Percentiles rank a stretch among this genome's conserved stretches.
Evolutionary conservation across 2,329 filamentous ascomycete genomes (phyloP).

Genomic region (Alternaria brassicae): DNA sequence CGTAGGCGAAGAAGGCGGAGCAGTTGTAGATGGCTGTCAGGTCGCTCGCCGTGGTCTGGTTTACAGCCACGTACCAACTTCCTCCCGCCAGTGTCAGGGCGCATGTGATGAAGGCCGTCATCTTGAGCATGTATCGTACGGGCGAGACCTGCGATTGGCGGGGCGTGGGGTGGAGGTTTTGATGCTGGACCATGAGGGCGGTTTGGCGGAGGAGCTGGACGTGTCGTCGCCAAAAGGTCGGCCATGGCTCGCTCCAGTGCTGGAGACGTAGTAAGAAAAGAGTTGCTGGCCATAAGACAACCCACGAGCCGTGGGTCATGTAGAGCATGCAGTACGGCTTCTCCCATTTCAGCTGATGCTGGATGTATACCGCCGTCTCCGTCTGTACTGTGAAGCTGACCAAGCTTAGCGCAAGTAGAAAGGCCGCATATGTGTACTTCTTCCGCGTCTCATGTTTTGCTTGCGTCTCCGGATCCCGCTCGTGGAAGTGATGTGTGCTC

Average conservation of each 20-base stretch:
- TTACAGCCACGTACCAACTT: constrained; percentile 95
- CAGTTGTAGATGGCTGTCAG: constrained; percentile 99
- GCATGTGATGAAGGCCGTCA: constrained; percentile 81
- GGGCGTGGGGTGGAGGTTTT: constrained; percentile 70
- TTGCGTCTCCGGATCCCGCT: constrained; percentile 73
- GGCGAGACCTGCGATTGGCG: constrained; percentile 59
- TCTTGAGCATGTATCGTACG: constrained; percentile 76
- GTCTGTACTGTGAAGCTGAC: constrained; percentile 93
- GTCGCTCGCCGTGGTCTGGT: constrained; percentile 90
- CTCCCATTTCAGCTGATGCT: constrained; percentile 89
- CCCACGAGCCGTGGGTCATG: constrained; percentile 94
- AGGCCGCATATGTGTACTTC: constrained; percentile 85
- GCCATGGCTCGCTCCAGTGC: constrained; percentile 80
- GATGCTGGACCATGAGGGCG: constrained; percentile 84
- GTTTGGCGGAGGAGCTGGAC: constrained; percentile 68
- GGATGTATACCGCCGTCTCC: constrained; percentile 93
- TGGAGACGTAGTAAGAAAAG: constrained; percentile 80
- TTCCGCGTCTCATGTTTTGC: constrained; percentile 72
- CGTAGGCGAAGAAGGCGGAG: constrained; percentile 97
- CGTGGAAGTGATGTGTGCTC: constrained; percentile 71
- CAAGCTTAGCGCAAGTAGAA: constrained; percentile 83
- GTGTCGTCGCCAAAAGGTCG: constrained; percentile 82
- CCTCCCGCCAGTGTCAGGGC: constrained; percentile 89
- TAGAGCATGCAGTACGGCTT: constrained; percentile 99
- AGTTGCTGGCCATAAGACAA: constrained; percentile 85